Evolutionary conservation across 2,329 filamentous ascomycete species (phyloP).

Genomic region (Fusarium nurragi): DNA sequence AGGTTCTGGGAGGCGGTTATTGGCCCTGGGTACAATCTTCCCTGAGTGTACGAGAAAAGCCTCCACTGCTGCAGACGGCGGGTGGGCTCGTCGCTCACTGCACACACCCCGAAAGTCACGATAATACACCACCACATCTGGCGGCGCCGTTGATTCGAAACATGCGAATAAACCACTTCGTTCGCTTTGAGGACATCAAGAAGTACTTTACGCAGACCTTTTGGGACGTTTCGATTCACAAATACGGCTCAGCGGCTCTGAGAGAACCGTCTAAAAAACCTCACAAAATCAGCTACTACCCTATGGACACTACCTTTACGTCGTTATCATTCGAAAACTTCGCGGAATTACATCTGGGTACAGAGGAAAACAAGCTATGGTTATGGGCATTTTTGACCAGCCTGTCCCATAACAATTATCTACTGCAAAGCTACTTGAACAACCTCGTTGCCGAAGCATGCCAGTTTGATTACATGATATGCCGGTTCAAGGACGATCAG

Average conservation of each 20-base stretch:
- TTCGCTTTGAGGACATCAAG: constrained; percentile 20
- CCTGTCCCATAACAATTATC: neutral
- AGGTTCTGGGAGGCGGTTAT: constrained; percentile 39
- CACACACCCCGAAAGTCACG: neutral
- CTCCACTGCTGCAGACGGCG: constrained; percentile 27
- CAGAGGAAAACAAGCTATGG: neutral
- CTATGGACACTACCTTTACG: neutral
- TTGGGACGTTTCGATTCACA: constrained; percentile 40
- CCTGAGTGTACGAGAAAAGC: neutral
- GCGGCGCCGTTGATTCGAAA: neutral
- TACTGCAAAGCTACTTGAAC: constrained; percentile 31
- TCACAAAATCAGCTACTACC: constrained; percentile 33
- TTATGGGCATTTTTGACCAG: neutral
- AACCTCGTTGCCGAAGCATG: constrained; percentile 31
- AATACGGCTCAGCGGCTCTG: constrained; percentile 41
- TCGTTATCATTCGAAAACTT: neutral
- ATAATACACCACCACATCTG: neutral
- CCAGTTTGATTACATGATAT: constrained; percentile 25
- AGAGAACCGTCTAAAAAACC: constrained; percentile 25
- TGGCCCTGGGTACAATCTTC: constrained; percentile 24
- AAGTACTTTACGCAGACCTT: constrained; percentile 41
- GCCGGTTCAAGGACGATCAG: constrained; percentile 13
- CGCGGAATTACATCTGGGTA: neutral
- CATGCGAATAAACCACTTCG: constrained; percentile 16
- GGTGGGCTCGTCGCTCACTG: constrained; percentile 11